Percentiles rank a stretch among this genome's conserved stretches.
phyloP scores from a whole-genome alignment of 129 eudicot species.

The Deinandra increscens region DNA sequence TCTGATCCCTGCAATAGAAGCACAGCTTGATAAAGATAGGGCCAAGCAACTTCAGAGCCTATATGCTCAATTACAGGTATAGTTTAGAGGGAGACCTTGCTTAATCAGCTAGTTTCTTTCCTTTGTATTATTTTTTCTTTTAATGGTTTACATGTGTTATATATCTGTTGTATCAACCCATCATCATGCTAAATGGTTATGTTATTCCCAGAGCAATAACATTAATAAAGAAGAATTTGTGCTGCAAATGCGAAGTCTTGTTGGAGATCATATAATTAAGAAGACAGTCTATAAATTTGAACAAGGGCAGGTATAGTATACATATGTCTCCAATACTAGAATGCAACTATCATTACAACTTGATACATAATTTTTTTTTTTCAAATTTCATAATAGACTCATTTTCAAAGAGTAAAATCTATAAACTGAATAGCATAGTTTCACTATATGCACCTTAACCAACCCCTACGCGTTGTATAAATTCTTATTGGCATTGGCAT shows the following conservation, averaged over 20 bases:
- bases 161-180: not conserved
- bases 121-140: too few species aligned
- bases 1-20: slow-evolving; percentile 82
- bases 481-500: not conserved
- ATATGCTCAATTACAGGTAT: slow-evolving; percentile 58
- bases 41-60: slow-evolving; percentile 49
- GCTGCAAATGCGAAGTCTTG: slow-evolving; percentile 65
- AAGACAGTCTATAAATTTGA: slow-evolving; percentile 75
- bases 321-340: too few species aligned
- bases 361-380: too few species aligned
- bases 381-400: too few species aligned
- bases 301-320: slow-evolving; percentile 54
- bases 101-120: not conserved
- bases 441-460: too few species aligned
- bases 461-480: too few species aligned
- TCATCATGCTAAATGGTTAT: not conserved
- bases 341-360: too few species aligned
- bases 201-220: slow-evolving; percentile 59
- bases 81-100: not conserved
- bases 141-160: slow-evolving; percentile 8
- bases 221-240: slow-evolving; percentile 77
- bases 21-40: slow-evolving; percentile 71
- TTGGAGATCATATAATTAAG: slow-evolving; percentile 90
- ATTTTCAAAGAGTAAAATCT: too few species aligned
- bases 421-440: too few species aligned